These are phyloP conservation scores for Irpex sp. DNA, from an alignment of 1,284 basidiomycete genomes.

Conservation along the genomic window DNA sequence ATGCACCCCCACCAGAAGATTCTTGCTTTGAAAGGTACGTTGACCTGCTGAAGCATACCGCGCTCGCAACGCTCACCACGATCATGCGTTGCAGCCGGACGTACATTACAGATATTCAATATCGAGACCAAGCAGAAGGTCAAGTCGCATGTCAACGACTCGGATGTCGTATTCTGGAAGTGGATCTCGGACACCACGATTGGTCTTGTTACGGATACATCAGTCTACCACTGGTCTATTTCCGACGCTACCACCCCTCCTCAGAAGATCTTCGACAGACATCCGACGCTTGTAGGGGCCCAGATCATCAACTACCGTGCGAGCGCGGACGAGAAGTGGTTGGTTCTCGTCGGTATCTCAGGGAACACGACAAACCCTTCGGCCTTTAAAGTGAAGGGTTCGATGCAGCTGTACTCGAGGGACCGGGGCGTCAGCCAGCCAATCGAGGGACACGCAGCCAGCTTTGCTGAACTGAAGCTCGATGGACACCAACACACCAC, in stretches of 20 bases:
- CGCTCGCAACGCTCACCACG: background rate
- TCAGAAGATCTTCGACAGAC: conserved; percentile 96
- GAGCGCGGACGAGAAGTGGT: conserved; percentile 95
- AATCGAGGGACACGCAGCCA: conserved; percentile 98
- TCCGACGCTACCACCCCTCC: conserved; percentile 78
- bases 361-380: conserved; percentile 93
- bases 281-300: conserved; percentile 92
- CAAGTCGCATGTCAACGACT: conserved; percentile 94
- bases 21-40: conserved; percentile 91
- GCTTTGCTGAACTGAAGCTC: conserved; percentile 93
- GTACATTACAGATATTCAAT: conserved; percentile 98
- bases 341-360: conserved; percentile 95
- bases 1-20: conserved; percentile 99
- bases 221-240: conserved; percentile 96
- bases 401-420: conserved; percentile 94
- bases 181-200: conserved; percentile 95
- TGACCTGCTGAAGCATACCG: background rate
- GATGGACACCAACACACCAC: conserved; percentile 88
- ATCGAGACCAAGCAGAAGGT: conserved; percentile 98
- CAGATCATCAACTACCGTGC: conserved; percentile 99
- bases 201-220: conserved; percentile 94
- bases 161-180: conserved; percentile 99
- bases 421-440: conserved; percentile 97
- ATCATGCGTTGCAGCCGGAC: conserved; percentile 67
- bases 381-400: conserved; percentile 97